These are phyloP conservation scores for Didymella segeticola DNA, from an alignment of 2,329 filamentous ascomycete genomes.

Conservation along the genomic window DNA sequence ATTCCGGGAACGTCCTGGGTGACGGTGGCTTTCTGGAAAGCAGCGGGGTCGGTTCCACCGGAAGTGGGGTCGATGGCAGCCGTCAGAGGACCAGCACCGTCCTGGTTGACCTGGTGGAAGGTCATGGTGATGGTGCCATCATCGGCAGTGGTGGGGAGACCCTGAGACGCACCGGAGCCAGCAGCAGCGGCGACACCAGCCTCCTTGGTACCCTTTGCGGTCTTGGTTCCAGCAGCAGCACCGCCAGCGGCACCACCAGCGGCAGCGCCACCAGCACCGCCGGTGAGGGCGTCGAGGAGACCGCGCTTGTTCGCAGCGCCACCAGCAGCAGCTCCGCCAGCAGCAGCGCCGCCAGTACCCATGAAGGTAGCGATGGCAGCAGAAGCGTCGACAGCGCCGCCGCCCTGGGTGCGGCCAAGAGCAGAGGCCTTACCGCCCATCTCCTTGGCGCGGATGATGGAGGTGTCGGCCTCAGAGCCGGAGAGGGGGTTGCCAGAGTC, in stretches of 20 bases:
- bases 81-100: constrained; percentile 69
- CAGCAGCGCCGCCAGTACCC: constrained; percentile 31
- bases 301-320: too few relatives aligned
- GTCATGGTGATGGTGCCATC: constrained; percentile 68
- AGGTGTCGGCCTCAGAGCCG: constrained; percentile 73
- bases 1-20: constrained; percentile 68
- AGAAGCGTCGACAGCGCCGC: constrained; percentile 64
- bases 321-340: constrained; percentile 14
- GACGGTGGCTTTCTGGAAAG: constrained; percentile 67
- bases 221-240: constrained; percentile 54
- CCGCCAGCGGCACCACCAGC: constrained; percentile 13
- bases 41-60: constrained; percentile 65
- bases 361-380: constrained; percentile 68
- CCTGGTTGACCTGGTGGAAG: constrained; percentile 75
- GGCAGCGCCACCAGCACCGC: neutral
- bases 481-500: constrained; percentile 68
- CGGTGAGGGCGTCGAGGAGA: too few relatives aligned
- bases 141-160: constrained; percentile 67
- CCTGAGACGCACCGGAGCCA: constrained; percentile 60
- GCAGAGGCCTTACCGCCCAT: constrained; percentile 63
- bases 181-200: constrained; percentile 61
- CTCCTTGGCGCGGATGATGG: constrained; percentile 70
- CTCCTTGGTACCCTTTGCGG: constrained; percentile 56
- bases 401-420: constrained; percentile 69
- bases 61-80: constrained; percentile 69